Percentiles rank a stretch among this genome's conserved stretches.
These are phyloP conservation scores for Gossypium bickii DNA, from an alignment of 345 rosid species.

Conservation along the genomic window DNA sequence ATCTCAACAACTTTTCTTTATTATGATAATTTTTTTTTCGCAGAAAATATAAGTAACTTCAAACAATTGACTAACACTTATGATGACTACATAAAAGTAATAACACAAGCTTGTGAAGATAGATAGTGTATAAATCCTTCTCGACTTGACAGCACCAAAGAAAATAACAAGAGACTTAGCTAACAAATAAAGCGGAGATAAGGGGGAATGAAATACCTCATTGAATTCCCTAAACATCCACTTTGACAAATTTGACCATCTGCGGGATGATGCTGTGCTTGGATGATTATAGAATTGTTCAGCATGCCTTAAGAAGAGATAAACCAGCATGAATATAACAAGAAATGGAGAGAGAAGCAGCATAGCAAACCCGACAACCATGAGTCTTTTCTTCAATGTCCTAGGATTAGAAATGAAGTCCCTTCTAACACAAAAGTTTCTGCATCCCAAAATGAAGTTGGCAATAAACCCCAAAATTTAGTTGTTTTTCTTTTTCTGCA, in stretches of 20 bases:
- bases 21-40: background rate
- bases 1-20: background rate
- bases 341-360: constrained; percentile 91
- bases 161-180: background rate
- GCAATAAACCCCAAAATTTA: background rate
- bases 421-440: constrained; percentile 80
- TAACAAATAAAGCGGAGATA: background rate
- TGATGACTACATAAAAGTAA: background rate
- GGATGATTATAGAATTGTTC: constrained; percentile 98
- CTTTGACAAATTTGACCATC: constrained; percentile 80
- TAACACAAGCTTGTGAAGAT: background rate
- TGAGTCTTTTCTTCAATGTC: constrained; percentile 72
- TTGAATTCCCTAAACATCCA: constrained; percentile 14
- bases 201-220: constrained; percentile 43
- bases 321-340: constrained; percentile 92
- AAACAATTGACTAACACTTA: background rate
- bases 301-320: constrained; percentile 92
- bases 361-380: constrained; percentile 83
- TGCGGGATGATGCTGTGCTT: constrained; percentile 87
- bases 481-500: background rate
- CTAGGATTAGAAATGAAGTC: constrained; percentile 83
- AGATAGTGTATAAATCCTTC: constrained; percentile 4
- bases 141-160: background rate
- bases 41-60: background rate
- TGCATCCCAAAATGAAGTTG: constrained; percentile 23